These are phyloP conservation scores for Shiraia sp. DNA, from an alignment of 2,329 filamentous ascomycete genomes.

Conservation along the genomic window DNA sequence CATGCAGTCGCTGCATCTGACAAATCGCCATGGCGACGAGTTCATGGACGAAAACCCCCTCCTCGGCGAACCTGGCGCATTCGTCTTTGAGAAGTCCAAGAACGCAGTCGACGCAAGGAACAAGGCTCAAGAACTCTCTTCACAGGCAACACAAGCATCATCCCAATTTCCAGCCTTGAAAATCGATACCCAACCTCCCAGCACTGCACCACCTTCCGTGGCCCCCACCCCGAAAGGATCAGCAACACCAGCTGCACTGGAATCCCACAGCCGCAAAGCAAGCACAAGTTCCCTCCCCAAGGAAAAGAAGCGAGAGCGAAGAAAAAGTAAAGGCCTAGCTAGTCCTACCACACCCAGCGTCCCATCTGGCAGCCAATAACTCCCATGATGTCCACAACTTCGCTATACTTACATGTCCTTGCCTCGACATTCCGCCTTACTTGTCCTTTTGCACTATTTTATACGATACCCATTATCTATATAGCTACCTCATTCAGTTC, in stretches of 20 bases:
- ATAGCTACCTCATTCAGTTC: too few species aligned
- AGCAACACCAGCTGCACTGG: constrained; percentile 18
- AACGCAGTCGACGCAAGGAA: constrained; percentile 48
- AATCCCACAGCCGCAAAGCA: constrained; percentile 27
- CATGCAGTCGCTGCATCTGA: constrained; percentile 55
- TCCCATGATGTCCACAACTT: too few species aligned
- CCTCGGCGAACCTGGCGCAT: constrained; percentile 65
- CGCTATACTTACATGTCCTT: too few species aligned
- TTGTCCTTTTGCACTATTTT: too few species aligned
- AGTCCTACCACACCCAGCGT: constrained; percentile 39
- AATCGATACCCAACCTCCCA: constrained; percentile 24
- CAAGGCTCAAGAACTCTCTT: constrained; percentile 39
- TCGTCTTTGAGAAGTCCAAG: constrained; percentile 57
- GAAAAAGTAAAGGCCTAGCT: constrained; percentile 43
- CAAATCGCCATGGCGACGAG: constrained; percentile 60
- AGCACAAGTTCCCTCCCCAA: constrained; percentile 33
- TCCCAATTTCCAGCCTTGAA: constrained; percentile 15
- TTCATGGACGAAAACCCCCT: constrained; percentile 68
- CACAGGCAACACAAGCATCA: constrained; percentile 16
- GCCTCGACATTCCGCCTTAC: too few species aligned
- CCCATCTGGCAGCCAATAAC: constrained; percentile 4
- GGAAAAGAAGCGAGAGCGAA: constrained; percentile 37
- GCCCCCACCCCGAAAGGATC: constrained; percentile 34
- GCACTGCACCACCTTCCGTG: constrained; percentile 29
- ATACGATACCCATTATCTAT: too few species aligned